Evolutionary conservation across 352 stramenopile species (phyloP).

Genomic region (Globisporangium middletonii): DNA sequence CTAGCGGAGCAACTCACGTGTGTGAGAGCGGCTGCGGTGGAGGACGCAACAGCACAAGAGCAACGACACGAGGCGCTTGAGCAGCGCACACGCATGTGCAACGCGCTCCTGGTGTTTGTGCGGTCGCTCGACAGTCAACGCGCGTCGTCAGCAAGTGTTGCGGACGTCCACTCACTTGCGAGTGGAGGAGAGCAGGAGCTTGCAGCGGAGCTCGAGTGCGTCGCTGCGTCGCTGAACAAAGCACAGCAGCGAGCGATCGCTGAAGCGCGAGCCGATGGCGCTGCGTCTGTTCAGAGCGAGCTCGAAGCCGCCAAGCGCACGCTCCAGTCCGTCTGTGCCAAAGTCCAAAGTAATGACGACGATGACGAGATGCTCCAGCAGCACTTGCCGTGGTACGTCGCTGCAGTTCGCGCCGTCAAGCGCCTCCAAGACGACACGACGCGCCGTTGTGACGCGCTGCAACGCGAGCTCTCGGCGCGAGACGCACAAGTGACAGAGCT

Average conservation of each 20-base stretch:
- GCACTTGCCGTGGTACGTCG: constrained; percentile 59
- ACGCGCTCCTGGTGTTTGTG: constrained; percentile 26
- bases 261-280: constrained; percentile 22
- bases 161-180: constrained; percentile 11
- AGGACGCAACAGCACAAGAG: constrained; percentile 18
- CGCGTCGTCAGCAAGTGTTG: constrained; percentile 1
- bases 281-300: constrained; percentile 30
- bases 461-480: constrained; percentile 19
- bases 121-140: constrained; percentile 19
- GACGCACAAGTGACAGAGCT: constrained; percentile 22
- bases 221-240: constrained; percentile 22
- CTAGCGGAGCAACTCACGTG: constrained; percentile 33
- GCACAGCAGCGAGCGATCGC: constrained; percentile 19
- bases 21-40: constrained; percentile 24
- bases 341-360: background rate
- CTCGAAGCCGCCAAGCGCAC: constrained; percentile 42
- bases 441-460: constrained; percentile 14
- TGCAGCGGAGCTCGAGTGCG: constrained; percentile 23
- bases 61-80: constrained; percentile 16
- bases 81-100: constrained; percentile 18
- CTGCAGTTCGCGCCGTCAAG: constrained; percentile 26
- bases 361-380: constrained; percentile 1
- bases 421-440: constrained; percentile 25
- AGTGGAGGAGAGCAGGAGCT: constrained; percentile 27
- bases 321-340: constrained; percentile 21